Evolutionary conservation across 345 rosid species (phyloP), one percentile per base, ranked within the genome.

Genomic region (Arabis hirsuta): DNA sequence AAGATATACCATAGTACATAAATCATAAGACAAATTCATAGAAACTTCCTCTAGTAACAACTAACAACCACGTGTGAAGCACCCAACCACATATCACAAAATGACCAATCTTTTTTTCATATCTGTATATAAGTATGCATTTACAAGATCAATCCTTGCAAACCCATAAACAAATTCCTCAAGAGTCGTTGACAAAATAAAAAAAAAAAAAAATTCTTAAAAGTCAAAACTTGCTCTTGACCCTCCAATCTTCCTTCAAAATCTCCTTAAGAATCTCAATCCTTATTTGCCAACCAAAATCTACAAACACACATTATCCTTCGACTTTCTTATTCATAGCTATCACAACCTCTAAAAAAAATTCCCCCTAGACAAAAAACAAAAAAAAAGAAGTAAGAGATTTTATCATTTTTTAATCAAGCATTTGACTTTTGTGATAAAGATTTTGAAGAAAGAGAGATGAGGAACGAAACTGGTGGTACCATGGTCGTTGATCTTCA

Each of bases 391-490:
- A 22, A 11, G 2, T 3, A 13, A 47, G 26, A 74, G 36, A 13
- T 31, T 55, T 46, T 56, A 16, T 48, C 54, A 76, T 47, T 68
- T 44, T 47, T 4, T 12, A 59, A 41, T 34, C 56, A 68, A 76
- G 27, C 60, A 70, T 47, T 63, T 69, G 67, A 76, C 72, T 71
- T 68, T 71, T 46, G 51, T 42, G 34, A 48, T 8, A 56, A 70
- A 47, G 62, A 70, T 70, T 70, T 16, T 14, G 46, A 65, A 66
- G 50, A 73, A 48, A 66, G 41, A 36, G 38, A 42, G 34, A 76
- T 76, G 80, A 76, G 76, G 47, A 65, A 76, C 66, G 72, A 76
- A 38, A 58, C 67, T 9, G 76, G 76, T 31, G 72, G 81, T 45
- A 78, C 73, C 5, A 67, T 78, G 70, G 47, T 78, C 54, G 65